A percentile compares a stretch with the other conserved stretches of the same genome.
Evolutionary conservation across 225 moss, liverwort and hornwort genomes (phyloP).

Genomic region (Anthoceros angustus): DNA sequence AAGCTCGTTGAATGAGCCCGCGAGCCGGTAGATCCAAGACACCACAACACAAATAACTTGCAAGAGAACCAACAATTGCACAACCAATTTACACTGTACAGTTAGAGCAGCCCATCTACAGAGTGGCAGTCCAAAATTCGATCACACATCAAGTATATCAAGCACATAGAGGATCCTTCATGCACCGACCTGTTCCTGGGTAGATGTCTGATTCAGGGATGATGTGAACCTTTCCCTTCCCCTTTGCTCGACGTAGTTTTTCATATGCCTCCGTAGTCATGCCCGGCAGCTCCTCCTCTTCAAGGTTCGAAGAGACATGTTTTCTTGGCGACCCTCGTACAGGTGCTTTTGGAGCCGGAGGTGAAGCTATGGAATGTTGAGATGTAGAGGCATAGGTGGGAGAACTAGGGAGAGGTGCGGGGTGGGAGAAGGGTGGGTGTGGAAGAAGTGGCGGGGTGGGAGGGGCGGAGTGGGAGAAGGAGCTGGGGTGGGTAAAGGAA

Average conservation of each 20-base stretch:
- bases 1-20: no score
- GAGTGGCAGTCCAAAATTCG: no score
- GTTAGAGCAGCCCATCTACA: no score
- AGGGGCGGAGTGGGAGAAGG: neutral
- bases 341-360: neutral
- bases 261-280: neutral
- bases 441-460: neutral
- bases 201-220: neutral
- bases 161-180: no score
- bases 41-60: no score
- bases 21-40: no score
- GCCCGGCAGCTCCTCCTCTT: neutral
- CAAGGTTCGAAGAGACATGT: neutral
- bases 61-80: no score
- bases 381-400: neutral
- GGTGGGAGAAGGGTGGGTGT: neutral
- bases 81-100: no score
- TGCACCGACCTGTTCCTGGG: conserved; percentile 1
- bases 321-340: neutral
- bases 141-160: no score
- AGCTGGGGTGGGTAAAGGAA: neutral
- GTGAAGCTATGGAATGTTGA: neutral
- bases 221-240: neutral
- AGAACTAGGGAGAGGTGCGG: neutral
- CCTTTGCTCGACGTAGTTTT: neutral